Base-by-base conservation (phyloP, 169 alveolate species). In the Eimeria tenella region DNA sequence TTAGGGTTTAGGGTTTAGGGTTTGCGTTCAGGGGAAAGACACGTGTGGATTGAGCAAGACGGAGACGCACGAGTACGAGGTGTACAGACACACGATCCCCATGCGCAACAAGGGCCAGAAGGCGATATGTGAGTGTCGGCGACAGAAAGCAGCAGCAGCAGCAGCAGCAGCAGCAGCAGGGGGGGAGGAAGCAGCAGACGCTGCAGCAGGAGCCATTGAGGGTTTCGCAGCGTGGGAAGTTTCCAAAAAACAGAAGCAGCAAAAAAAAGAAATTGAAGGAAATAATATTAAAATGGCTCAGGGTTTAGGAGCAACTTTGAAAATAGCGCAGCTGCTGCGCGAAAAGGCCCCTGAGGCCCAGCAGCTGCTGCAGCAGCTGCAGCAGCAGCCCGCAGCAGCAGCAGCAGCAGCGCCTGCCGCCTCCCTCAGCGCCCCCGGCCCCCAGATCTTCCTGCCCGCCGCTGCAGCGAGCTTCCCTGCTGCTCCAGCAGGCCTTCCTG, bases 91-190 rank as follows among this genome's bases (percentile, higher is more conserved):
- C 55, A 73, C 53, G 55, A n/a, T 89, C 13, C 19, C 50, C 9
- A 58, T 89, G 23, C 77, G 89, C 0, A 31, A 50, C 4, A 62
- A 65, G 79, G 63, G 77, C 70, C 81, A 71, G 89, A 89, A 55
- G 52, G 94, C 94, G 21, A 60, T 89, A 3, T 89, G 94, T 19
- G 89, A 89, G 68, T 89, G 94, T 89, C 94, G 89, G 11, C 83
- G 94, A 31, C 65, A 55, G n/a, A 60, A 52, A 49, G 9, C 83
- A 31, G 49, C 31, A 62, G 79, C 58, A 13, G 75, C 91, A 5
- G 91, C 62, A 11, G 74, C 91, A 4, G 56, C 74, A 23, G 79
- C 56, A 4, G 91, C 91, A 11, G 83, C 83, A 31, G 56, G 42
- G 31, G 89, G 53, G 25, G 77, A 60, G 71, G 71, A 82, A 5